A percentile compares a stretch with the other conserved stretches of the same genome.
These are phyloP conservation scores for Clonostachys byssicola DNA, from an alignment of 2,329 filamentous ascomycete genomes.

Conservation along the genomic window DNA sequence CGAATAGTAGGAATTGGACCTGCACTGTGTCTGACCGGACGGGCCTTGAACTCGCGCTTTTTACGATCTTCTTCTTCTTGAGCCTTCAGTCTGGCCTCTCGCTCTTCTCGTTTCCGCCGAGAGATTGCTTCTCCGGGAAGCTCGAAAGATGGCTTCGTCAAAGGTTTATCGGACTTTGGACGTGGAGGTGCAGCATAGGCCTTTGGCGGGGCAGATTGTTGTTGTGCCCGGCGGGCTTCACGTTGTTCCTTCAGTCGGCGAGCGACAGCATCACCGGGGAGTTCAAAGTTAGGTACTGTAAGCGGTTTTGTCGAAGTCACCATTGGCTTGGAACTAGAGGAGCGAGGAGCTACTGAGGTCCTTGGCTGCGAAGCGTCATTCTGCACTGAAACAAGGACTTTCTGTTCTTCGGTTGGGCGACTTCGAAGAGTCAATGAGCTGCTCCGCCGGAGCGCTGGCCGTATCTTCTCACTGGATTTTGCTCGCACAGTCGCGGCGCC, in stretches of 20 bases:
- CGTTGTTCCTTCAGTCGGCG: slow-evolving; percentile 53
- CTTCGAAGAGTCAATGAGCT: slow-evolving; percentile 31
- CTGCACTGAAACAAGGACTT: slow-evolving; percentile 3
- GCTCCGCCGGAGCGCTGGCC: slow-evolving; percentile 34
- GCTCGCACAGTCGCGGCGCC: slow-evolving; percentile 31
- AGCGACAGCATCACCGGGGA: slow-evolving; percentile 59
- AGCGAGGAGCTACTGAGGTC: slow-evolving; percentile 12
- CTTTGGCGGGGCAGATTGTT: slow-evolving; percentile 24
- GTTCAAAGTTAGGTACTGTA: slow-evolving; percentile 54
- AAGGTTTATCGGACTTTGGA: slow-evolving; percentile 45
- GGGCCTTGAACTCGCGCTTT: slow-evolving; percentile 61
- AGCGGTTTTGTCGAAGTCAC: slow-evolving; percentile 49
- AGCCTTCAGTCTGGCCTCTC: slow-evolving; percentile 47
- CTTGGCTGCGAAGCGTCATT: slow-evolving; percentile 6
- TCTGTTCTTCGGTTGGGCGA: slow-evolving; percentile 10
- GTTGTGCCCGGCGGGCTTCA: slow-evolving; percentile 43
- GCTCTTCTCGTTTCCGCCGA: slow-evolving; percentile 51
- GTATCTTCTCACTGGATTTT: slow-evolving; percentile 29
- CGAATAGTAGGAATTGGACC: too few species aligned
- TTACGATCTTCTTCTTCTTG: slow-evolving; percentile 58
- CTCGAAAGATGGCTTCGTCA: slow-evolving; percentile 54
- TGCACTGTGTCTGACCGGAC: slow-evolving; percentile 43
- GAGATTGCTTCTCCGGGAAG: slow-evolving; percentile 60
- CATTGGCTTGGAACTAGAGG: slow-evolving; percentile 30
- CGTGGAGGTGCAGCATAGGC: slow-evolving; percentile 33